A percentile compares a stretch with the other conserved stretches of the same genome.
Evolutionary conservation across 176 grass and related monocot genomes (phyloP).

Genomic region (Rhynchospora pubera): DNA sequence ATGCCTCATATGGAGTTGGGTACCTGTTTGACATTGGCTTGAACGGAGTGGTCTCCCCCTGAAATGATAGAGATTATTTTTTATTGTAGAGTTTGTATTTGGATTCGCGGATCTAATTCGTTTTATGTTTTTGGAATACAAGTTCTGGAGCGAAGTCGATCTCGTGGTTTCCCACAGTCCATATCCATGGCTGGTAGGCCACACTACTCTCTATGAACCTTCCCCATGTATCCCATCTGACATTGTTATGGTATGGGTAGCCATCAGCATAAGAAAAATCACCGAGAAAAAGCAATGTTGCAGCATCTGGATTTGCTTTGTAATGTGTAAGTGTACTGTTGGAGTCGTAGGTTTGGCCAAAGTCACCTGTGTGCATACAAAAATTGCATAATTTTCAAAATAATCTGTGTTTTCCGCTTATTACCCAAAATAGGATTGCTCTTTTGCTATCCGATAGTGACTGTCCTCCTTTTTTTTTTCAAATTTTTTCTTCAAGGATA

Average conservation of each 20-base stretch:
- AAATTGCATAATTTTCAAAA: not conserved
- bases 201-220: slow-evolving; percentile 47
- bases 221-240: slow-evolving; percentile 62
- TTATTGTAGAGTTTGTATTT: not conserved
- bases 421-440: no score
- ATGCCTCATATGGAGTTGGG: slow-evolving; percentile 32
- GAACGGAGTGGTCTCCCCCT: slow-evolving; percentile 51
- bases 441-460: no score
- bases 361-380: slow-evolving; percentile 32
- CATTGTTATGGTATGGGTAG: slow-evolving; percentile 48
- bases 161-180: slow-evolving; percentile 64
- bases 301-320: slow-evolving; percentile 16
- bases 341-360: slow-evolving; percentile 60
- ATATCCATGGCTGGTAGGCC: slow-evolving; percentile 72
- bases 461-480: no score
- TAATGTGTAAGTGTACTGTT: slow-evolving; percentile 57
- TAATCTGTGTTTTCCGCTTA: no score
- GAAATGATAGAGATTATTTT: not conserved
- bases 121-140: slow-evolving; percentile 9
- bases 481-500: no score
- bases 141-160: slow-evolving; percentile 48
- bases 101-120: no score
- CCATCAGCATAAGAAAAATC: slow-evolving; percentile 64
- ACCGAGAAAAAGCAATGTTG: slow-evolving; percentile 45
- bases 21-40: slow-evolving; percentile 42